Evolutionary conservation across 2,329 filamentous ascomycete species (phyloP), one percentile per base, ranked within the genome.

Genomic region (Fusarium brevicatenulatum): DNA sequence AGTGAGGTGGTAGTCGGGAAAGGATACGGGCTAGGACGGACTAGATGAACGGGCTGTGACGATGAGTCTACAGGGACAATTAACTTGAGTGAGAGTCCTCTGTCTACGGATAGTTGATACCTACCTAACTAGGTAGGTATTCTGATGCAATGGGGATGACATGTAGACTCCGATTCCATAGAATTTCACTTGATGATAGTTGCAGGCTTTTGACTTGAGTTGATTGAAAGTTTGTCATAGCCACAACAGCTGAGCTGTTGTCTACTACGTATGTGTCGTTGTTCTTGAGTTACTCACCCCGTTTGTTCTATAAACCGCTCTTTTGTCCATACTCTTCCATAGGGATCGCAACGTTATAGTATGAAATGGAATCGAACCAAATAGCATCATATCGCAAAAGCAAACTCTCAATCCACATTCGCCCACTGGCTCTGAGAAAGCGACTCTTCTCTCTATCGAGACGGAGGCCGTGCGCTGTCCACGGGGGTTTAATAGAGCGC

Each of bases 381-480:
- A 54, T 34, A 42, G 40, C 37, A 62, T 71, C 61, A 55, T 68
- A 59, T 64, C 66, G 37, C 39, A 62, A 58, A 61, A 32, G 25
- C 70, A 63, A 46, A 28, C 28, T 28, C 30, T 12, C 44, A 73
- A 69, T 66, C 70, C 68, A 70, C 40, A 37, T 61, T 37, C 60
- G 40, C 37, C 60, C 53, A 53, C 56, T 62, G 55, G 58, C 53
- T 65, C 61, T 62, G 56, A 53, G 47, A 59, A 56, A 53, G 44
- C 52, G 66, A 65, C 63, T 68, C 55, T 72, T 59, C 63, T 63
- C 66, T 63, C 55, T 70, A 74, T 63, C 62, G 66, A 54, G 66
- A 69, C 59, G 66, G 66, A 76, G 76, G 68, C 75, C 76, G 76
- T 76, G 76, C 70, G 56, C 66, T 68, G 56, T 61, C 56, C 61